Evolutionary conservation across 352 stramenopile species (phyloP).

Genomic region (Globisporangium barbulae): DNA sequence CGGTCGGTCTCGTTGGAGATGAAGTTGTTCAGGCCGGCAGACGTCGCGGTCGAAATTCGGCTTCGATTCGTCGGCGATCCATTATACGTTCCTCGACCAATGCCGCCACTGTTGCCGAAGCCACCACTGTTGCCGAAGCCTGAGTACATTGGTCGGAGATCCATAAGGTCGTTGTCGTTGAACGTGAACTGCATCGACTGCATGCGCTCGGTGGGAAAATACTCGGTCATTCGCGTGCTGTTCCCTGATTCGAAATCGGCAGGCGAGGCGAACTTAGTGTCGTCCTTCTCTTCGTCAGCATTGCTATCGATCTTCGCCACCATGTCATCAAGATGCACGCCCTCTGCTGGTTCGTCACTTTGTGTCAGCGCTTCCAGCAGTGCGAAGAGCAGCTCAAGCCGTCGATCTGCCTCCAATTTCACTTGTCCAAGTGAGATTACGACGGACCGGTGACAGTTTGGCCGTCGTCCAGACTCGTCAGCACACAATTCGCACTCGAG

Average conservation of each 20-base stretch:
- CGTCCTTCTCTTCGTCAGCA: conserved; percentile 19
- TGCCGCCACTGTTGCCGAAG: conserved; percentile 33
- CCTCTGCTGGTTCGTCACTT: conserved; percentile 24
- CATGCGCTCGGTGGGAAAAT: conserved; percentile 47
- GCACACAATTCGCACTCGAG: conserved; percentile 53
- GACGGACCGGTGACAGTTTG: conserved; percentile 61
- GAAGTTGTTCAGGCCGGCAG: conserved; percentile 37
- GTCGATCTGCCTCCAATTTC: conserved; percentile 81
- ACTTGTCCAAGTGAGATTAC: conserved; percentile 73
- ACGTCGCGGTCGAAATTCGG: conserved; percentile 69
- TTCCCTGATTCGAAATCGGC: conserved; percentile 25
- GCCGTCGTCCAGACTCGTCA: conserved; percentile 56
- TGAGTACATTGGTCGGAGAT: conserved; percentile 63
- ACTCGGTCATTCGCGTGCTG: conserved; percentile 21
- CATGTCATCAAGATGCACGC: conserved; percentile 28
- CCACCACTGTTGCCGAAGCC: conserved; percentile 39
- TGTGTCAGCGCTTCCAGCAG: conserved; percentile 69
- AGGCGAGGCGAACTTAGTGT: conserved; percentile 10
- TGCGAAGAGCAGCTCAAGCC: conserved; percentile 78
- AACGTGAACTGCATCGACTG: conserved; percentile 65
- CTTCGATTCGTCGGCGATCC: conserved; percentile 56
- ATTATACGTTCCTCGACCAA: conserved; percentile 14
- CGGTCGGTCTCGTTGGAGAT: conserved; percentile 23
- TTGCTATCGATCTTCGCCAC: conserved; percentile 30
- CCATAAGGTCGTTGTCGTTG: conserved; percentile 47